phyloP scores from a whole-genome alignment of 768 basidiomycete species.

The Leucocoprinus sp. region DNA sequence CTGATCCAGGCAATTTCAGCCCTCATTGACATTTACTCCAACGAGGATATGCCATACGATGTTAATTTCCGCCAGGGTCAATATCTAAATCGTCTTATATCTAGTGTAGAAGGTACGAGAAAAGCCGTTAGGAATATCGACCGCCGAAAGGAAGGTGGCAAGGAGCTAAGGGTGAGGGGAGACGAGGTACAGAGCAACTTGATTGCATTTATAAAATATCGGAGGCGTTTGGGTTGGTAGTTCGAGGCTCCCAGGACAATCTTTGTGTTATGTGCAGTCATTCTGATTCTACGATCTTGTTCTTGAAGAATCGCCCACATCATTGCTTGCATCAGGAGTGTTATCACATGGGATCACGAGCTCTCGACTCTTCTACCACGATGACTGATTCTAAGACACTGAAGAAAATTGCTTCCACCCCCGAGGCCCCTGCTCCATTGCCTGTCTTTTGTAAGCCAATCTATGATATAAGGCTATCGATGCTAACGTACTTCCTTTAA shows the following conservation, averaged over 20 bases:
- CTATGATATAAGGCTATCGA: background rate
- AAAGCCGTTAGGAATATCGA: slow-evolving; percentile 60
- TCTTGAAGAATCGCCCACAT: no score
- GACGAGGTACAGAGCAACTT: slow-evolving; percentile 75
- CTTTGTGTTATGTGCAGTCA: background rate
- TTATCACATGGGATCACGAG: background rate
- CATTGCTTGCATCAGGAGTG: no score
- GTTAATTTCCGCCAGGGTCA: slow-evolving; percentile 63
- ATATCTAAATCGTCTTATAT: slow-evolving; percentile 46
- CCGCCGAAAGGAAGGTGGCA: slow-evolving; percentile 55
- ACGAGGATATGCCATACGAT: slow-evolving; percentile 76
- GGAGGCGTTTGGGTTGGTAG: slow-evolving; percentile 44
- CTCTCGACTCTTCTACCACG: no score
- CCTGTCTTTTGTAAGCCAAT: slow-evolving; percentile 25
- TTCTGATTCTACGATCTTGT: no score
- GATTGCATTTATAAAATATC: slow-evolving; percentile 67
- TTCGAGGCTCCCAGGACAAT: background rate
- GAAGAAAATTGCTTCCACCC: slow-evolving; percentile 21
- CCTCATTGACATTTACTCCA: slow-evolving; percentile 89
- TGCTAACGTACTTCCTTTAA: background rate
- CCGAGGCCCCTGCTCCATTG: slow-evolving; percentile 26
- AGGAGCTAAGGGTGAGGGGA: slow-evolving; percentile 56
- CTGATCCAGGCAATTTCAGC: slow-evolving; percentile 74
- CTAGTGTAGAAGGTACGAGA: slow-evolving; percentile 55
- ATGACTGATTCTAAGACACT: slow-evolving; percentile 7